Base-by-base conservation (phyloP, 2,329 filamentous ascomycete species). In the Iodosphaeria phyllophila region DNA sequence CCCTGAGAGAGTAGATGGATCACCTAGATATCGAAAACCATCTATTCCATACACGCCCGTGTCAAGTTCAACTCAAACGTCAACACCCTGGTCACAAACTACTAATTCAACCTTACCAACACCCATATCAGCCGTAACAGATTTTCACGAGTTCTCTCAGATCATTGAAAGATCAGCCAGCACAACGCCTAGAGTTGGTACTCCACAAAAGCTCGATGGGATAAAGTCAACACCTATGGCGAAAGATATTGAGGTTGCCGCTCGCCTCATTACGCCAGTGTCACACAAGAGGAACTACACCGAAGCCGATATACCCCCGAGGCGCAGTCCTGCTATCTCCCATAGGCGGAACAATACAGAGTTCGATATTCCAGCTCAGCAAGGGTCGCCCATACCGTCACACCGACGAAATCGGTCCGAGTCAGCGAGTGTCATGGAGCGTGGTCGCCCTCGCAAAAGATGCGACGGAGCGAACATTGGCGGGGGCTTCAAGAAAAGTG, bases 401-500 rank as follows among this genome's bases (percentile, higher is more conserved):
- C 65, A 72, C 35, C 53, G 54, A 26, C 52, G 66, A 24, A 56
- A 58, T 12, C 56, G 57, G 24, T 73, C 68, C 1, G 68, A 73
- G 28, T 56, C 60, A 0, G 61, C 54, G 8, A 60, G 59, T 30
- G 63, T 69, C 22, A 65, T 68, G 57, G 65, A 74, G 30, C 53
- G 68, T 21, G 68, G 67, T 5, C 56, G 68, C n/a, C 62, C 67
- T 1, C 57, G 60, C 29, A 71, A 65, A 44, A 52, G 63, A 26
- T 40, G 40, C 8, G 60, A 65, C 13, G 42, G 43, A 10, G 46
- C 44, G n/a, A 36, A 38, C 26, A 50, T 48, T 16, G 45, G 44
- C 6, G 39, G 39, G 2, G 39, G 45, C 11, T 37, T 47, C 6
- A 60, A 56, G 42, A 47, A 50, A 26, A 55, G 51, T 38, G 48